Evolutionary conservation across 2,329 filamentous ascomycete species (phyloP).

Genomic region (Tothia fuscella): DNA sequence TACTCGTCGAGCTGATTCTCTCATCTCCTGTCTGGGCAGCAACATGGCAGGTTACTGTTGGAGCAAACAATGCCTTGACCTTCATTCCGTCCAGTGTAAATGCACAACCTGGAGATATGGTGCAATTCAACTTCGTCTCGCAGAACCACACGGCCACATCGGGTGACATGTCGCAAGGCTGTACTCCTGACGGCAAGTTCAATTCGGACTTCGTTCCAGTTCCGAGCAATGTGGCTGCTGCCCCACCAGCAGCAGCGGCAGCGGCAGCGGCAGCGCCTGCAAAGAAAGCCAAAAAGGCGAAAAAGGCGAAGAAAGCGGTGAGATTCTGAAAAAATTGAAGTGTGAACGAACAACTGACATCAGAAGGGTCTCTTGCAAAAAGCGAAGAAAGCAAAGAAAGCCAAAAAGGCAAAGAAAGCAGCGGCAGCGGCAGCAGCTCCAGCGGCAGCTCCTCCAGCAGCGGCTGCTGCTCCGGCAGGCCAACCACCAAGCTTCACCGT

Average conservation of each 20-base stretch:
- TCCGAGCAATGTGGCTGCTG: slow-evolving; percentile 16
- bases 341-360: neutral
- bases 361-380: too few species aligned
- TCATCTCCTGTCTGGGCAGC: slow-evolving; percentile 20
- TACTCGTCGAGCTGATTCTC: slow-evolving; percentile 19
- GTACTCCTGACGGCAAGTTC: slow-evolving; percentile 24
- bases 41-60: slow-evolving; percentile 22
- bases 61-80: slow-evolving; percentile 16
- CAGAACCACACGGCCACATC: slow-evolving; percentile 29
- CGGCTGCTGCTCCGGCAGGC: neutral
- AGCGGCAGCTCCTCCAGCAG: neutral
- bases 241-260: neutral
- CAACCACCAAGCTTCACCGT: slow-evolving; percentile 19
- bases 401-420: neutral
- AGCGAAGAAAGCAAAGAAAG: too few species aligned
- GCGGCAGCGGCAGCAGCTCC: neutral
- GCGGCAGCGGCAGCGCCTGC: neutral
- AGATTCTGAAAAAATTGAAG: neutral
- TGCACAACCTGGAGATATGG: slow-evolving; percentile 25
- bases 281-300: neutral
- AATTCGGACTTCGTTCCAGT: slow-evolving; percentile 26
- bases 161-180: slow-evolving; percentile 22
- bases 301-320: too few species aligned
- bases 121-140: slow-evolving; percentile 28
- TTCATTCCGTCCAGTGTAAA: slow-evolving; percentile 25